These are phyloP conservation scores for Coemansia sp. DNA, from an alignment of 192 early-diverging fungal genomes.

Conservation along the genomic window DNA sequence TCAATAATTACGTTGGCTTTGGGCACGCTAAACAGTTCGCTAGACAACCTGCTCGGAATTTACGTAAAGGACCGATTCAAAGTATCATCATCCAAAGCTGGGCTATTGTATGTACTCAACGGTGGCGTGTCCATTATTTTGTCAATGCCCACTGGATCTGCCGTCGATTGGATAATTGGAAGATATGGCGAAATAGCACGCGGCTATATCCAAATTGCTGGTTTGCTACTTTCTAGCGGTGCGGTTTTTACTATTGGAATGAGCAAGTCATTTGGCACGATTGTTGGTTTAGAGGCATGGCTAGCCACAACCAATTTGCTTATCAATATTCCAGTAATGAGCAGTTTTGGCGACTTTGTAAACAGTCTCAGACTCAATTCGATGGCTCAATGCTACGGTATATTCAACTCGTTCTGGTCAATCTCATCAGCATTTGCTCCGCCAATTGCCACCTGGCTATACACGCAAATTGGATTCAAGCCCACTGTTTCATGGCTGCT, in stretches of 20 bases:
- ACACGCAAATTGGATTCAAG: slow-evolving; percentile 39
- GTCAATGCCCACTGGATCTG: slow-evolving; percentile 26
- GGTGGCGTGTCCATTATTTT: slow-evolving; percentile 33
- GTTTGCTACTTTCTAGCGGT: slow-evolving; percentile 23
- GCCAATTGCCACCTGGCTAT: slow-evolving; percentile 40
- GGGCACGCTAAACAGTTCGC: slow-evolving; percentile 29
- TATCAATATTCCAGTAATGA: slow-evolving; percentile 51
- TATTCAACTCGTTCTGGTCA: slow-evolving; percentile 49
- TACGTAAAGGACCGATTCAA: slow-evolving; percentile 37
- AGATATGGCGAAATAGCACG: slow-evolving; percentile 30
- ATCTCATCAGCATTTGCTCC: slow-evolving; percentile 34
- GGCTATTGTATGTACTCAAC: slow-evolving; percentile 36
- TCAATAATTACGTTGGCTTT: slow-evolving; percentile 28
- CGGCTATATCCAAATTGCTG: slow-evolving; percentile 21
- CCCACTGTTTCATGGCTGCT: slow-evolving; percentile 25
- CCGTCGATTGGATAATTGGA: slow-evolving; percentile 27
- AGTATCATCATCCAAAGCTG: slow-evolving; percentile 26
- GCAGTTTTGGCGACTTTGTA: slow-evolving; percentile 54
- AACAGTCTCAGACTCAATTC: slow-evolving; percentile 39
- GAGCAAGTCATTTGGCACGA: slow-evolving; percentile 30
- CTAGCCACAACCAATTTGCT: slow-evolving; percentile 17
- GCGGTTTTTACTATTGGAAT: slow-evolving; percentile 28
- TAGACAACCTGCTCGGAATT: slow-evolving; percentile 35
- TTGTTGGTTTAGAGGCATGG: slow-evolving; percentile 21
- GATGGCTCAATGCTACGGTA: slow-evolving; percentile 46